Evolutionary conservation across 306 rosid species (phyloP).

Genomic region (Benincasa hispida): DNA sequence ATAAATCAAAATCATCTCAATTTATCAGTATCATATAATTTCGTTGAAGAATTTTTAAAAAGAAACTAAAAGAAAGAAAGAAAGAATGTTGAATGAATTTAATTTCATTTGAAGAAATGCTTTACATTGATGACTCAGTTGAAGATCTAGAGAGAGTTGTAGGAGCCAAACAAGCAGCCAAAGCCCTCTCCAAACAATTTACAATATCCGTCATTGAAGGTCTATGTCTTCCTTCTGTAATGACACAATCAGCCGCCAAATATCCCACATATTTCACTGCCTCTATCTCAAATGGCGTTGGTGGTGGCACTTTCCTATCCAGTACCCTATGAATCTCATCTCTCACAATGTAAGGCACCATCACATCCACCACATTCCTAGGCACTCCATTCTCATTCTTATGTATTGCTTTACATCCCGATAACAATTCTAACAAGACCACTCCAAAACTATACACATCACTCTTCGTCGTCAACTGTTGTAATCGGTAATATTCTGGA

Average conservation of each 20-base stretch:
- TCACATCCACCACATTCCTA: conserved; percentile 70
- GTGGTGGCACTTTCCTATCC: conserved; percentile 54
- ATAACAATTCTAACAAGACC: conserved; percentile 46
- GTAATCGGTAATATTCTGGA: conserved; percentile 80
- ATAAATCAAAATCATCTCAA: too few relatives aligned
- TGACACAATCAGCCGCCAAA: conserved; percentile 70
- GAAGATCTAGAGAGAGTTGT: conserved; percentile 28
- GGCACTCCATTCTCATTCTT: conserved; percentile 54
- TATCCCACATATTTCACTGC: conserved; percentile 70
- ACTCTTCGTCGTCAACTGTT: conserved; percentile 53
- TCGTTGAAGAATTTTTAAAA: background rate
- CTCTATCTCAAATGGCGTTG: conserved; percentile 71
- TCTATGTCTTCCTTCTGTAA: conserved; percentile 43
- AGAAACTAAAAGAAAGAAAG: too few relatives aligned
- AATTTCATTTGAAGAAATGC: background rate
- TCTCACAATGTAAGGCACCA: conserved; percentile 44
- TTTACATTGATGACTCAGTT: conserved; percentile 20
- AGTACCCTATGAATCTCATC: conserved; percentile 73
- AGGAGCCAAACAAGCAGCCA: conserved; percentile 39
- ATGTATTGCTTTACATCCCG: conserved; percentile 61
- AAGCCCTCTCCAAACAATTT: conserved; percentile 45
- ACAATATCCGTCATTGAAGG: conserved; percentile 58
- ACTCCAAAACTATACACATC: conserved; percentile 91
- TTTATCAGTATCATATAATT: background rate
- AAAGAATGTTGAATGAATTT: background rate